phyloP scores from a whole-genome alignment of 2,329 filamentous ascomycete species.

The Exophiala bonariae region DNA sequence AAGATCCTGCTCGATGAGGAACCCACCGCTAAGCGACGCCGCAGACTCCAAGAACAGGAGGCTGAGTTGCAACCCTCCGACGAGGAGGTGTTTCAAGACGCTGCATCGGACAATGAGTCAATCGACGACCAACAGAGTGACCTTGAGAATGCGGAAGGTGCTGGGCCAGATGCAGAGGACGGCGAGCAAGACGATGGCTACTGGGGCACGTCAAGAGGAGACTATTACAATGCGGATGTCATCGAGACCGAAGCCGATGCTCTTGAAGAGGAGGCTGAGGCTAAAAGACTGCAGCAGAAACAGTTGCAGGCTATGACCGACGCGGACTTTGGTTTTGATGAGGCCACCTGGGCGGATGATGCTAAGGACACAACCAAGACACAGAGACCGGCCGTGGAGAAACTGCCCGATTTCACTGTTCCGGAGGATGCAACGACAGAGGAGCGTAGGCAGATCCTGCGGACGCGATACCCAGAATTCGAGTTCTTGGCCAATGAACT shows the following conservation, averaged over 20 bases:
- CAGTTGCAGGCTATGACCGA: conserved; percentile 86
- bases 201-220: conserved; percentile 85
- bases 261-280: conserved; percentile 88
- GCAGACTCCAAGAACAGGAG: conserved; percentile 64
- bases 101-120: conserved; percentile 44
- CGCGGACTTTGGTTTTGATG: conserved; percentile 90
- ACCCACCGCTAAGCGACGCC: conserved; percentile 73
- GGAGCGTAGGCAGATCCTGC: conserved; percentile 74
- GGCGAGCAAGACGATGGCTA: conserved; percentile 63
- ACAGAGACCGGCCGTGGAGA: conserved; percentile 64
- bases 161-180: conserved; percentile 35
- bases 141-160: conserved; percentile 59
- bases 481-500: conserved; percentile 82
- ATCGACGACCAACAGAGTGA: conserved; percentile 54
- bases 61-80: conserved; percentile 59
- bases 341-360: conserved; percentile 75
- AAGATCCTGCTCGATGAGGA: conserved; percentile 82
- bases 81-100: conserved; percentile 59
- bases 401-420: conserved; percentile 80
- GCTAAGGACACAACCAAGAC: conserved; percentile 48
- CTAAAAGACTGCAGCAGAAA: conserved; percentile 84
- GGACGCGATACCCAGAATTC: conserved; percentile 86
- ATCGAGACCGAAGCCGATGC: conserved; percentile 73
- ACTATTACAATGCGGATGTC: conserved; percentile 88
- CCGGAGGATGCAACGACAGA: conserved; percentile 74